Base-by-base conservation (phyloP, 352 stramenopile genomes). In the Phytophthora europaea region DNA sequence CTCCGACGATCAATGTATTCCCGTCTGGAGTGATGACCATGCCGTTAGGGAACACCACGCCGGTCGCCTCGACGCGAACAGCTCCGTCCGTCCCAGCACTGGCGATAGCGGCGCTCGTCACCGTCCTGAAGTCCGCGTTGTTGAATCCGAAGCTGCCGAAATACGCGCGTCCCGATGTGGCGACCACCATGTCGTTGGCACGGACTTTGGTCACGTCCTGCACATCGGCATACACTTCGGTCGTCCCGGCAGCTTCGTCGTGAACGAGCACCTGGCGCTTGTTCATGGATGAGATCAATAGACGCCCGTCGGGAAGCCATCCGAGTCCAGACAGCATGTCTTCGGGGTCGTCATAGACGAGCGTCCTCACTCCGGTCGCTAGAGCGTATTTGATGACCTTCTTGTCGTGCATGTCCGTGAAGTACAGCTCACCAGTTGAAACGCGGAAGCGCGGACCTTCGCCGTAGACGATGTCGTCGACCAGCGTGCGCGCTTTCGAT, bases 31-130 rank as follows among this genome's bases (percentile, higher is more conserved):
- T 92, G 65, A 92, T 85, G 6, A 92, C 82, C 18, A 63, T 67
- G n/a, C 84, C 84, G 56, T 92, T 92, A 18, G 84, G 84, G 58
- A 90, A 92, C 58, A 92, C 73, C 65, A 92, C 67, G 9, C 75
- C 68, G 7, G 73, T 84, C 1, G 84, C 67, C 23, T 87, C 80
- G 23, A 92, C 82, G 2, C 76, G 74, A 33, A 88, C 73, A 23
- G 61, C 67, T n/a, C 60, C 60, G 38, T 88, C 79, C 26, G 63
- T 70, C 10, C 78, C 80, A 26, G 89, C 43, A 10, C 81, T 83
- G 61, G 89, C 82, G 50, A 92, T 67, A 33, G 84, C 87, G 43
- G 84, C 85, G 13, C 65, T 82, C 34, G 59, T 70, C 34, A 62
- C 69, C 26, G 72, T 54, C 3, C 62, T 65, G 7, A 70, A 45